Evolutionary conservation across 2,329 filamentous ascomycete genomes (phyloP), one percentile per base, ranked within the genome.

Genomic region (Monilinia polystroma): DNA sequence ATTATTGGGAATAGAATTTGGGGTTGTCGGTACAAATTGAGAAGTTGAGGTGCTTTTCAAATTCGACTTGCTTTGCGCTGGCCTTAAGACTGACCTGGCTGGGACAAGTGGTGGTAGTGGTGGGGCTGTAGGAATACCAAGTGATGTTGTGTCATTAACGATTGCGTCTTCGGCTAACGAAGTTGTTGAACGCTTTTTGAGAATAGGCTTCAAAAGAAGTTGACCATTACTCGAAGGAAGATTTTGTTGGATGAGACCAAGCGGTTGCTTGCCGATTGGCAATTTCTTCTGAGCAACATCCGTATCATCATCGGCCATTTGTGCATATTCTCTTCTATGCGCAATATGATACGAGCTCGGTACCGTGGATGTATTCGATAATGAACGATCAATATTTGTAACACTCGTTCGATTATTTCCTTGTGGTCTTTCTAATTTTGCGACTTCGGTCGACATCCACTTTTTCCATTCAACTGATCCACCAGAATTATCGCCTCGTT

Each of bases 391-490:
- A 10, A 60, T 60, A 43, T 71, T 73, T 20, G 72, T 75, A 53
- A 75, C 68, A 63, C 70, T 68, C 20, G 64, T 67, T 4, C 64
- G 65, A n/a, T 53, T 58, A 23, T 52, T 68, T 57, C 71, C 72
- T 18, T 73, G 69, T 38, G 75, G 75, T 52, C 68, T 70, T 64
- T 84, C 82, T 2, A 83, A 72, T 66, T 81, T 82, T 0, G 81
- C 81, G 11, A 83, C 79, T 53, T 85, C 81, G 2, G 81, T 79
- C 11, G 83, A 83, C 51, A 86, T 79, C 81, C 81, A 83, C 0
- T 77, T 80, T 73, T 85, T 85, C 84, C 83, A 86, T 67, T 85
- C 84, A 2, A 79, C 75, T 2, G 83, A 85, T 66, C 82, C 83
- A 7, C 77, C 77, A 0, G 78, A 78, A 1, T 81, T 82, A 3